Base-by-base conservation (phyloP, 176 grass and related monocot genomes). In the Aegilops bicornis region DNA sequence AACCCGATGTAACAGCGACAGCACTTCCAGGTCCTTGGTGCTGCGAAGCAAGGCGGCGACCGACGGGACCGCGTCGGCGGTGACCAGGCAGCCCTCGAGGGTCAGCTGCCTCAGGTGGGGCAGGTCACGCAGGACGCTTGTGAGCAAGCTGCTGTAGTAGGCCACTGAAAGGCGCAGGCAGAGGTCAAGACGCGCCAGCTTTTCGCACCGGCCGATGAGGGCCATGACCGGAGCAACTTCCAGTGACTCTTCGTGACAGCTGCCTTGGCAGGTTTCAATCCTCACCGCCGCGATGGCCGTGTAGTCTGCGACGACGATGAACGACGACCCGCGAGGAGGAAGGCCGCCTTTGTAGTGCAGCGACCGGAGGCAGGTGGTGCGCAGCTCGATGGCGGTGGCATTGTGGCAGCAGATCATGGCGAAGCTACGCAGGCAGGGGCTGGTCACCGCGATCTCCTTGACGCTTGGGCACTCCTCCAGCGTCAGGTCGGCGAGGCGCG, bases 341-440 rank as follows among this genome's bases (percentile, higher is more conserved):
- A 85, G 42, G 22, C 43, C 9, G 4, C 62, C 83, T 56, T 39
- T 39, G 73, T 85, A 85, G 8, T 52, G 81, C 62, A 85, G 42
- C 61, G 22, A 68, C 14, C 15, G 29, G 1, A 85, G 62, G 45
- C 22, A 9, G 30, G 10, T 8, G 5, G 83, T 13, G 0, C 29
- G 20, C 30, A 85, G 60, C 29, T 56, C 22, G 20, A 85, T 22
- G 42, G 19, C 7, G 8, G 0, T 16, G 43, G 62, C 73, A 3
- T 52, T 35, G 83, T 85, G 83, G 83, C 83, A 78, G 73, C 62
- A 78, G 30, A 35, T 10, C 42, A 86, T 54, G 75, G 75, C 10
- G 75, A 86, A 79, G 15, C 75, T 58, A 15, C 12, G 22, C 29
- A 78, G 84, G 47, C 10, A 2, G 0, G 7, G 8, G 74, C 43